A percentile compares a stretch with the other conserved stretches of the same genome.
phyloP scores from a whole-genome alignment of 2,329 filamentous ascomycete genomes.

The Xylaria digitata region DNA sequence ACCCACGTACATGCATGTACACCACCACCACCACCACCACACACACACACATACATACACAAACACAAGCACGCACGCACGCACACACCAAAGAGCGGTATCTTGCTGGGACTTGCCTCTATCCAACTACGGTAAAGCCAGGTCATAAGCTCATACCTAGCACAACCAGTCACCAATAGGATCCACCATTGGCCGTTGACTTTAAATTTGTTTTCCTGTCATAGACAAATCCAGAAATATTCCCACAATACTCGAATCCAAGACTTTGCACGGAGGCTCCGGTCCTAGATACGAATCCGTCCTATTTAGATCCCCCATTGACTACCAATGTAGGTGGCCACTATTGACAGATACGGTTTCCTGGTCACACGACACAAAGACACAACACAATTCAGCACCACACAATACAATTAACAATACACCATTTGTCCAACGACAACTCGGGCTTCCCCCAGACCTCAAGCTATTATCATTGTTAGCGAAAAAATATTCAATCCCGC shows the following conservation, averaged over 20 bases:
- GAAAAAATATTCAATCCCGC: constrained; percentile 14
- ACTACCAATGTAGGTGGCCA: background rate
- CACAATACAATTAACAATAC: background rate
- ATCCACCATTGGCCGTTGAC: constrained; percentile 18
- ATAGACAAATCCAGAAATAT: constrained; percentile 23
- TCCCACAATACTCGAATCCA: constrained; percentile 21
- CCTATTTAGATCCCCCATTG: background rate
- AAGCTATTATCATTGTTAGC: constrained; percentile 4
- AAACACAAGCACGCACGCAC: background rate
- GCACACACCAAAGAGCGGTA: background rate
- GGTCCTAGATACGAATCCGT: background rate
- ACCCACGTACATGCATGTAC: background rate
- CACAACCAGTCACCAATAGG: constrained; percentile 15
- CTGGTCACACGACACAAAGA: constrained; percentile 42
- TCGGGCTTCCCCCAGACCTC: constrained; percentile 9
- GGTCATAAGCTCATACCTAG: background rate
- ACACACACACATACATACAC: background rate
- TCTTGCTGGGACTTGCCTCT: background rate
- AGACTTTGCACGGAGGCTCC: constrained; percentile 12
- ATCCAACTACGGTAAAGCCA: constrained; percentile 10
- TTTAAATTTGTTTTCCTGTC: constrained; percentile 2
- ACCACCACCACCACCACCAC: no score
- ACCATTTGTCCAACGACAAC: background rate
- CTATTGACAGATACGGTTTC: constrained; percentile 3
- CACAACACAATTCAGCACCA: background rate